Percentiles rank a stretch among this genome's conserved stretches.
Conservation (phyloP, 306 rosid species). For the Alnus rubra region DNA sequence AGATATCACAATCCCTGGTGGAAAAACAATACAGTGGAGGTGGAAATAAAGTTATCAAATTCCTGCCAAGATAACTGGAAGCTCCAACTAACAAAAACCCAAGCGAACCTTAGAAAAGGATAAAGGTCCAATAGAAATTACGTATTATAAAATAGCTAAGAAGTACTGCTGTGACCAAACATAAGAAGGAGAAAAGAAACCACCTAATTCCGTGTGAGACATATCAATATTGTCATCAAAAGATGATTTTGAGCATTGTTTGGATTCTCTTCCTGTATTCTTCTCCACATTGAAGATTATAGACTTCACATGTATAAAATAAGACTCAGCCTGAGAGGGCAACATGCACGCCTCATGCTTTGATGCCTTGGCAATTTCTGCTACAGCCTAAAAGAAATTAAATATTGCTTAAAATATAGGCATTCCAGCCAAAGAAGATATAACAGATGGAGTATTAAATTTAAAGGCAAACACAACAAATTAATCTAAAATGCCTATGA, state of each 20-base stretch:
- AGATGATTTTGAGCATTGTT: conserved; percentile 33
- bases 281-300: conserved; percentile 42
- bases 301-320: conserved; percentile 54
- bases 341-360: conserved; percentile 73
- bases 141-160: neutral
- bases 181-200: conserved; percentile 5
- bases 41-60: neutral
- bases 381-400: conserved; percentile 65
- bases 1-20: neutral
- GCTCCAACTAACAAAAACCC: conserved; percentile 2
- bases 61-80: conserved; percentile 9
- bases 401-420: conserved; percentile 10
- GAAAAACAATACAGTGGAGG: neutral
- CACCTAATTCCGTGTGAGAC: conserved; percentile 39
- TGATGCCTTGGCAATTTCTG: conserved; percentile 76
- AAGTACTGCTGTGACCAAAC: neutral
- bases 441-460: neutral
- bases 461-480: neutral
- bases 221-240: conserved; percentile 11
- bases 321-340: conserved; percentile 65
- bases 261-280: conserved; percentile 31
- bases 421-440: conserved; percentile 1
- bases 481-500: neutral
- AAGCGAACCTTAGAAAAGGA: neutral
- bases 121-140: neutral